Evolutionary conservation across 768 basidiomycete genomes (phyloP).

Genomic region (Cystobasidium onofrii): DNA sequence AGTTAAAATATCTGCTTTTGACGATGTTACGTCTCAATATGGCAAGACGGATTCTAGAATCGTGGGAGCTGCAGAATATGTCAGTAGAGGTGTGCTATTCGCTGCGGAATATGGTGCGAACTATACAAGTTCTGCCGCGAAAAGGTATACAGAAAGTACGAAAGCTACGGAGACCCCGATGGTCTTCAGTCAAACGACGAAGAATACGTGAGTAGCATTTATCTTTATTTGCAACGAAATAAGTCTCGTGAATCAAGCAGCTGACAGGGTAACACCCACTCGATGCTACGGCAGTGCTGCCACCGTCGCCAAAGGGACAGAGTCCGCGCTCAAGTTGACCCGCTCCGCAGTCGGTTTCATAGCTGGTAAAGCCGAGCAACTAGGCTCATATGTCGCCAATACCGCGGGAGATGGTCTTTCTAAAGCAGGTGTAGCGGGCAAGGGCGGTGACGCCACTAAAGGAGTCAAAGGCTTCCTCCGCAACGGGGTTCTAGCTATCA

Average conservation of each 20-base stretch:
- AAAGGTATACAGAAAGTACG: background rate
- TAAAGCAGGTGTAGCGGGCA: background rate
- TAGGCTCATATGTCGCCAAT: slow-evolving; percentile 16
- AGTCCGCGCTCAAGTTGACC: slow-evolving; percentile 1
- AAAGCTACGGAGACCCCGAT: slow-evolving; percentile 26
- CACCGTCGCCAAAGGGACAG: slow-evolving; percentile 8
- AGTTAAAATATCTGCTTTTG: slow-evolving; percentile 19
- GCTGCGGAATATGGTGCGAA: slow-evolving; percentile 30
- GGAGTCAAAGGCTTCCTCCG: slow-evolving; percentile 1
- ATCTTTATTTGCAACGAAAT: too few relatives aligned
- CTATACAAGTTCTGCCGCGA: slow-evolving; percentile 1
- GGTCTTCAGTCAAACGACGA: slow-evolving; percentile 24
- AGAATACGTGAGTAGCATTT: slow-evolving; percentile 1
- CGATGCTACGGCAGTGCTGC: background rate
- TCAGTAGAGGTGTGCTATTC: slow-evolving; percentile 22
- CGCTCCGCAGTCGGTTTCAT: slow-evolving; percentile 18
- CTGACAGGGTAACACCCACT: too few relatives aligned
- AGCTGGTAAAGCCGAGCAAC: slow-evolving; percentile 18
- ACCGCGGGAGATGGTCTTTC: background rate
- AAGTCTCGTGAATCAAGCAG: too few relatives aligned
- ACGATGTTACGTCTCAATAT: slow-evolving; percentile 15
- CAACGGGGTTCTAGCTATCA: background rate
- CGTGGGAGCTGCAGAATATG: slow-evolving; percentile 26
- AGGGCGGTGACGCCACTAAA: background rate
- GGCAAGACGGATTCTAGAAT: slow-evolving; percentile 15